These are phyloP conservation scores for Aspergillus ellipticus DNA, from an alignment of 495 filamentous ascomycete species.

Conservation along the genomic window DNA sequence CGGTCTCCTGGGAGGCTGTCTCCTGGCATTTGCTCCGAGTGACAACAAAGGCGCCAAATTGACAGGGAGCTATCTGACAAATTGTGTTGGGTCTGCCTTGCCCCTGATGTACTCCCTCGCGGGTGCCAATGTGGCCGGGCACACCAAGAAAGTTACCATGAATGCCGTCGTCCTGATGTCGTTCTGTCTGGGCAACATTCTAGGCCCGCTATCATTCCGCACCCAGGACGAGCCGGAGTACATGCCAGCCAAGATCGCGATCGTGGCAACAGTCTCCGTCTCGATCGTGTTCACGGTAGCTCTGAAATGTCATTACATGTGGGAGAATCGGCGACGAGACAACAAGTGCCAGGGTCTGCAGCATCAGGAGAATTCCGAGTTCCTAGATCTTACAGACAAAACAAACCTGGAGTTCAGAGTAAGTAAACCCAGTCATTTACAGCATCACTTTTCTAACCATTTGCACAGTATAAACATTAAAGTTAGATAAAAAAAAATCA, in stretches of 20 bases:
- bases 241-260: conserved; percentile 59
- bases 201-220: conserved; percentile 54
- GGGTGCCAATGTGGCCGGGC: conserved; percentile 42
- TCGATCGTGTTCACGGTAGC: conserved; percentile 34
- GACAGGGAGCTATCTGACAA: conserved; percentile 37
- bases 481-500: background rate
- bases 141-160: conserved; percentile 53
- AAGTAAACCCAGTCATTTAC: background rate
- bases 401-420: conserved; percentile 29
- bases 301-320: conserved; percentile 41
- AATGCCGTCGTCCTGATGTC: conserved; percentile 54
- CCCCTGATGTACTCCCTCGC: conserved; percentile 42
- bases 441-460: background rate
- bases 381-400: conserved; percentile 37
- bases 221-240: conserved; percentile 41
- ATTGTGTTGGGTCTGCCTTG: conserved; percentile 36
- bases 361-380: conserved; percentile 25
- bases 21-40: conserved; percentile 54
- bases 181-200: conserved; percentile 60
- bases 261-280: conserved; percentile 45
- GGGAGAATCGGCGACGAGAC: conserved; percentile 43
- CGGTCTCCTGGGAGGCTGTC: conserved; percentile 51
- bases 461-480: conserved; percentile 2
- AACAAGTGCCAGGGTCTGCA: conserved; percentile 10
- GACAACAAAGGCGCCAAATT: conserved; percentile 31